Evolutionary conservation across 306 rosid genomes (phyloP).

Genomic region (Mucuna pruriens): DNA sequence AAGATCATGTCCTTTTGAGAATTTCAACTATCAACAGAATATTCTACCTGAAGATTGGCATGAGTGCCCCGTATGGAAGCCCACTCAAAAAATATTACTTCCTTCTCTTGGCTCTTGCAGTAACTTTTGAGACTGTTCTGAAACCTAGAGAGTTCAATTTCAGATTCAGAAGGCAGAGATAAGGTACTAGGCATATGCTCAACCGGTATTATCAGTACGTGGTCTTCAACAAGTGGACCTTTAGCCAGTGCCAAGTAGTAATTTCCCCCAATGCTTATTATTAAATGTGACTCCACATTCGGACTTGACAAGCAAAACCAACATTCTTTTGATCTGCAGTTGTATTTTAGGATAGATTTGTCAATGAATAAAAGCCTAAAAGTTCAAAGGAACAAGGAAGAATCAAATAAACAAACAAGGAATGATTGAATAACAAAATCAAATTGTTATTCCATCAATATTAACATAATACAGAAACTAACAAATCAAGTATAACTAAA

Average conservation of each 20-base stretch:
- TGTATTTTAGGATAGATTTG: conserved; percentile 40
- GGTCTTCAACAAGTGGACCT: conserved; percentile 94
- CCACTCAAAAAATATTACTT: conserved; percentile 93
- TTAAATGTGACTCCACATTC: conserved; percentile 80
- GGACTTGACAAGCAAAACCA: conserved; percentile 99
- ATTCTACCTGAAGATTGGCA: conserved; percentile 94
- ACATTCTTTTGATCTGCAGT: conserved; percentile 86
- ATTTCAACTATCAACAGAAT: conserved; percentile 31
- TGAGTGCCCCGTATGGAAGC: conserved; percentile 73
- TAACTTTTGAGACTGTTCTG: conserved; percentile 71
- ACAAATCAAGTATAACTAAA: conserved; percentile 26
- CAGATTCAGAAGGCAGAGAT: conserved; percentile 62
- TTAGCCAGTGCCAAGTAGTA: conserved; percentile 92
- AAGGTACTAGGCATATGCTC: conserved; percentile 82
- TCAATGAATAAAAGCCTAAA: conserved; percentile 32
- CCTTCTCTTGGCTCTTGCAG: conserved; percentile 70
- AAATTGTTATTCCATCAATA: background rate
- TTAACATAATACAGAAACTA: background rate
- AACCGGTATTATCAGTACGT: conserved; percentile 76
- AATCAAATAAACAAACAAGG: conserved; percentile 19
- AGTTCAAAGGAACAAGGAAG: conserved; percentile 19
- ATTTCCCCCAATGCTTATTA: conserved; percentile 80
- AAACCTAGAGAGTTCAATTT: conserved; percentile 64
- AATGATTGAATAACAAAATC: background rate
- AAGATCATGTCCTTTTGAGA: conserved; percentile 6